Conservation (phyloP, 345 rosid genomes). For the Sonneratia alba region DNA sequence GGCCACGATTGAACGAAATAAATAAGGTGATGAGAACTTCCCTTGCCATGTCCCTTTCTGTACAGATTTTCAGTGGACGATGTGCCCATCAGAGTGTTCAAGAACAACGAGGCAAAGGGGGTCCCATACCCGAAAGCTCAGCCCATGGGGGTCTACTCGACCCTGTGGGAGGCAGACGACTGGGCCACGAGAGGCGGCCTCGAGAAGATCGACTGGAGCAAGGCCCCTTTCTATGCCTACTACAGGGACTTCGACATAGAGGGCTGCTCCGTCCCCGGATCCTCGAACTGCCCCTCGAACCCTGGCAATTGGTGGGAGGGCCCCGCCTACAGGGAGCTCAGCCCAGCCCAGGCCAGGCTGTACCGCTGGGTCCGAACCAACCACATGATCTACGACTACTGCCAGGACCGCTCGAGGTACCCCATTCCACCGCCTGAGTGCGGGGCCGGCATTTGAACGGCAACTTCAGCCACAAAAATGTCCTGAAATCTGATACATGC, state of each 20-base stretch:
- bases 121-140: slow-evolving; percentile 60
- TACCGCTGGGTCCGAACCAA: slow-evolving; percentile 89
- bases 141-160: slow-evolving; percentile 84
- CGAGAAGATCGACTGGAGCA: slow-evolving; percentile 84
- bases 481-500: too few species aligned
- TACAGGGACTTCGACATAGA: slow-evolving; percentile 87
- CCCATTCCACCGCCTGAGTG: slow-evolving; percentile 81
- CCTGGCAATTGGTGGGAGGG: slow-evolving; percentile 82
- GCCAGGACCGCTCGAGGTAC: slow-evolving; percentile 65
- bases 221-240: slow-evolving; percentile 76
- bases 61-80: slow-evolving; percentile 69
- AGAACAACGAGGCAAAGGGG: slow-evolving; percentile 63
- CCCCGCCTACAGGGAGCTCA: slow-evolving; percentile 45
- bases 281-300: slow-evolving; percentile 49
- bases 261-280: slow-evolving; percentile 82
- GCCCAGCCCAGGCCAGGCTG: slow-evolving; percentile 56
- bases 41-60: not conserved
- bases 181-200: slow-evolving; percentile 98
- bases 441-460: slow-evolving; percentile 38
- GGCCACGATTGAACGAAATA: not conserved
- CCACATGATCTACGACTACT: slow-evolving; percentile 93
- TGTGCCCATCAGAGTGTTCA: slow-evolving; percentile 81
- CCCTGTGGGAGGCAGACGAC: slow-evolving; percentile 94
- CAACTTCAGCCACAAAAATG: slow-evolving; percentile 3
- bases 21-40: not conserved